Evolutionary conservation across 805 yeast species (phyloP).

Genomic region (Hanseniaspora opuntiae): DNA sequence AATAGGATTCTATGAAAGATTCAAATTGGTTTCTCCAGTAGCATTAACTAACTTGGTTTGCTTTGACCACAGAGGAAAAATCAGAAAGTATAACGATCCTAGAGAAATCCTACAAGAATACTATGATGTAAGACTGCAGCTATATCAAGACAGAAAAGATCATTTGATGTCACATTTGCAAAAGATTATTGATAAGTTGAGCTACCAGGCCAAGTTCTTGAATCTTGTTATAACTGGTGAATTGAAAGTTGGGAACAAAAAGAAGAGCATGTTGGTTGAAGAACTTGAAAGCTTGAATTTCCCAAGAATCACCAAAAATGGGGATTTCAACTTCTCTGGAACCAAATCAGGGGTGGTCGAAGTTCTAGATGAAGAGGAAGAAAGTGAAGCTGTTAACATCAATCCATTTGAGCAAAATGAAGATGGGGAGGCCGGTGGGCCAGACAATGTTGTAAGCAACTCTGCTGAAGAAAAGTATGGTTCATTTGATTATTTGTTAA

Average conservation of each 20-base stretch:
- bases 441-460: conserved; percentile 24
- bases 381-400: conserved; percentile 25
- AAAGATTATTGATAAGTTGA: conserved; percentile 58
- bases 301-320: conserved; percentile 61
- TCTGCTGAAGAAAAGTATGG: conserved; percentile 41
- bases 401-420: conserved; percentile 14
- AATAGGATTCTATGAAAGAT: conserved; percentile 72
- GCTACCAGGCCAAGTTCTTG: conserved; percentile 80
- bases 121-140: conserved; percentile 74
- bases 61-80: conserved; percentile 78
- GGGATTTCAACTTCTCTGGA: conserved; percentile 39
- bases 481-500: conserved; percentile 72
- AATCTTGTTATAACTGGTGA: conserved; percentile 73
- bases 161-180: conserved; percentile 52
- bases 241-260: conserved; percentile 60
- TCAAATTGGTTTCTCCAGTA: conserved; percentile 58
- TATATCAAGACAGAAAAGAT: conserved; percentile 83
- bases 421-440: conserved; percentile 16
- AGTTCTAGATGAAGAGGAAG: conserved; percentile 31
- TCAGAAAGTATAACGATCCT: conserved; percentile 64
- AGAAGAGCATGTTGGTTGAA: conserved; percentile 47
- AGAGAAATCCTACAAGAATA: conserved; percentile 73
- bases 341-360: conserved; percentile 28
- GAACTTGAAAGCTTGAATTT: conserved; percentile 54
- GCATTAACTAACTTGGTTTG: conserved; percentile 85